Percentiles rank a stretch among this genome's conserved stretches.
Evolutionary conservation across 192 early-diverging fungal genomes (phyloP).

Genomic region (Chytriomyces sp.): DNA sequence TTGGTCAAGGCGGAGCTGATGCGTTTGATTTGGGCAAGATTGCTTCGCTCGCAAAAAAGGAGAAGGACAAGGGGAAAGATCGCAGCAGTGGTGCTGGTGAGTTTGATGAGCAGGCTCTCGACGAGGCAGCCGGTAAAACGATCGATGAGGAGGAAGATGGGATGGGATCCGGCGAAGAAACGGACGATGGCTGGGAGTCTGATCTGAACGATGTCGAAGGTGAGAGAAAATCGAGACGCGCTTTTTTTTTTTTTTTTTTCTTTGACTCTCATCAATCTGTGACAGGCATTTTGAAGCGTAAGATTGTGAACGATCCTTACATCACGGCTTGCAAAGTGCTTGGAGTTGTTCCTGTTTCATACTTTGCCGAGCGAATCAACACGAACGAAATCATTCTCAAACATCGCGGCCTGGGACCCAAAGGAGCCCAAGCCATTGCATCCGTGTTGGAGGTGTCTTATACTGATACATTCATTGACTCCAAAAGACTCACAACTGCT

Average conservation of each 20-base stretch:
- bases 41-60: background rate
- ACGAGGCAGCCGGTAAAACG: background rate
- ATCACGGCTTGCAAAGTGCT: conserved; percentile 49
- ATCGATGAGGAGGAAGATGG: background rate
- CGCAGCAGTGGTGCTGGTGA: too few species aligned
- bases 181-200: conserved; percentile 27
- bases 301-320: conserved; percentile 46
- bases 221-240: background rate
- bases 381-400: conserved; percentile 47
- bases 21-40: background rate
- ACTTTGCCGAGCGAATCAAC: conserved; percentile 22
- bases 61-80: background rate
- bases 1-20: background rate
- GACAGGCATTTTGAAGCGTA: conserved; percentile 41
- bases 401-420: conserved; percentile 56
- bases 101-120: background rate
- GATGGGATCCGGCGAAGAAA: background rate
- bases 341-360: conserved; percentile 55
- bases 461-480: background rate
- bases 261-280: background rate
- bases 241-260: too few species aligned
- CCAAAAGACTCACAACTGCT: background rate
- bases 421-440: conserved; percentile 55
- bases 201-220: background rate
- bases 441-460: conserved; percentile 51